Evolutionary conservation across 2,329 filamentous ascomycete species (phyloP), one percentile per base, ranked within the genome.

Genomic region (Trichoderma arundinaceum): DNA sequence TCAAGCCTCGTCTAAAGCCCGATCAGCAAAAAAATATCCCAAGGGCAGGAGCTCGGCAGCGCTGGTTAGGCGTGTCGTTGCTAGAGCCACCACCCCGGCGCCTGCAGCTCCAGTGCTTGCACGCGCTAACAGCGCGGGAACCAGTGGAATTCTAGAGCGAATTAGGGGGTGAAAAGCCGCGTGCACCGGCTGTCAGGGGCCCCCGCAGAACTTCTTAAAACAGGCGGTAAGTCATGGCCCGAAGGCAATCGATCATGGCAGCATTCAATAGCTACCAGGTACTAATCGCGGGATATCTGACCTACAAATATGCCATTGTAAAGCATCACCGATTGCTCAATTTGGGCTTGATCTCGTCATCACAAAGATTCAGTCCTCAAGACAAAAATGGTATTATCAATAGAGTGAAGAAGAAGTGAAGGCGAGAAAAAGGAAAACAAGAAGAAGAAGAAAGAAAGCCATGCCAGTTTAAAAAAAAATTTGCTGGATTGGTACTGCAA

Each of bases 51-150:
- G 54, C 54, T 51, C 28, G 48, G 19, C 48, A 41, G 44, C 58
- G 17, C 57, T 44, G 19, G 28, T 53, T 35, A 54, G 60, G 60
- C 39, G 49, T 22, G 46, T 19, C 15, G 60, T 48, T 63, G 59
- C 49, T 51, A 22, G 60, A 63, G 60, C 60, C 60, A 53, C 49
- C 12, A 33, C 41, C 56, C 56, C 7, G 39, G 41, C 43, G 52
- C 62, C 62, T 57, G 61, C 61, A 57, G 61, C 61, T 48, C 58
- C 51, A 48, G 59, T 43, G 38, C 48, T 43, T 62, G 49, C n/a
- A 64, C 51, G 41, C 61, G 61, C 61, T 64, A 64, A 49, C 17
- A 15, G 33, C 32, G 62, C 51, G 39, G 33, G 52, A 56, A 46
- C 35, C 48, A 61, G 58, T 52, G 48, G 46, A 52, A 61, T 61